These are phyloP conservation scores for Cucumis melo DNA, from an alignment of 306 rosid genomes.

Conservation along the genomic window DNA sequence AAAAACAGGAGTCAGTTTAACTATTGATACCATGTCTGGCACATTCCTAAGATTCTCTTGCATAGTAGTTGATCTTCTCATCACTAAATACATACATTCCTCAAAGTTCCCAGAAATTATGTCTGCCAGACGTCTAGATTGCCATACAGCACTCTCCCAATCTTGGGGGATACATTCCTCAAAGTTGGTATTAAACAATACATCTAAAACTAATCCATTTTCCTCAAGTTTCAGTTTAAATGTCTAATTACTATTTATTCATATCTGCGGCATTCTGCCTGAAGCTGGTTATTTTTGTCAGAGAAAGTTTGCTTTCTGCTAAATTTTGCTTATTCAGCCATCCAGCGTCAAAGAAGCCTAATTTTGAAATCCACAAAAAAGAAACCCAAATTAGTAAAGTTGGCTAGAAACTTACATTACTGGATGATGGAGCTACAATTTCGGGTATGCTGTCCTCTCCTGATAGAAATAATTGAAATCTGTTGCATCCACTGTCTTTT, in stretches of 20 bases:
- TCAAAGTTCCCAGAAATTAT: conserved; percentile 33
- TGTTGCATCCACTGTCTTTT: conserved; percentile 33
- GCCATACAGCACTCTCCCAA: conserved; percentile 68
- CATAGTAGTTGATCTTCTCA: background rate
- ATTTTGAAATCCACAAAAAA: background rate
- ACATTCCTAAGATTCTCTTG: background rate
- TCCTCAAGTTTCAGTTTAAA: background rate
- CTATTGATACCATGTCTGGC: background rate
- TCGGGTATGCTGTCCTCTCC: conserved; percentile 41
- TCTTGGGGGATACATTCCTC: background rate
- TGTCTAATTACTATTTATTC: background rate
- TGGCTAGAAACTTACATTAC: conserved; percentile 37
- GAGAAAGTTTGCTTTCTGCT: background rate
- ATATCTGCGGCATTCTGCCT: background rate
- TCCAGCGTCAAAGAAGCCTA: background rate
- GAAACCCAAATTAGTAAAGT: background rate
- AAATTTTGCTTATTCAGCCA: background rate
- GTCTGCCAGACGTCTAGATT: conserved; percentile 90
- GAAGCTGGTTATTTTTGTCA: background rate
- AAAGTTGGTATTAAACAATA: background rate
- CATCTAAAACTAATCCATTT: background rate
- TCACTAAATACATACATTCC: background rate
- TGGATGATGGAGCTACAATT: conserved; percentile 40
- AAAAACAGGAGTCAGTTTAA: background rate
- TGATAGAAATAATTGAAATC: conserved; percentile 51